These are phyloP conservation scores for Euphorbia celastroides DNA, from an alignment of 441 rosid species.

Conservation along the genomic window DNA sequence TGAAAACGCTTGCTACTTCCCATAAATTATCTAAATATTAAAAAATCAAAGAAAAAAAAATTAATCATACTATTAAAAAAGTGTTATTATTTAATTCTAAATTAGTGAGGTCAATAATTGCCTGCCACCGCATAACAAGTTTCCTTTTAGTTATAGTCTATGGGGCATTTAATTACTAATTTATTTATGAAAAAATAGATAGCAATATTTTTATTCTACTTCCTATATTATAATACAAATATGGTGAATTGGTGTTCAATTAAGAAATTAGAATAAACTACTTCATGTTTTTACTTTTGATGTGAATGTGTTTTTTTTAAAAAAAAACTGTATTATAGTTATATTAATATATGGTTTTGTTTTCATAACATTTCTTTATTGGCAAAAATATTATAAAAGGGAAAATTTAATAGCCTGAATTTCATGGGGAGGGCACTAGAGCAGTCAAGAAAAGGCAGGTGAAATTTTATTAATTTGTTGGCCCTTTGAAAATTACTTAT, in stretches of 20 bases:
- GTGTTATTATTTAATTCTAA: neutral
- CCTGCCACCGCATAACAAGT: neutral
- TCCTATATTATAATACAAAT: no score
- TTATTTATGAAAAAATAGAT: no score
- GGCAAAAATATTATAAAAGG: neutral
- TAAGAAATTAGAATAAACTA: no score
- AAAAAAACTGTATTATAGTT: no score
- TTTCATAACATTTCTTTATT: neutral
- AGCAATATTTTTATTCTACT: neutral
- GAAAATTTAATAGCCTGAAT: neutral
- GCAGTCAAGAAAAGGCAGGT: neutral
- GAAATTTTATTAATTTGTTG: neutral
- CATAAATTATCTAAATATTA: neutral
- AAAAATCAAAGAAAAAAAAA: neutral
- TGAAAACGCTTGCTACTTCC: neutral
- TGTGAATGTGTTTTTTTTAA: no score
- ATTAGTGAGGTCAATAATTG: neutral
- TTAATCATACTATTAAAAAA: neutral
- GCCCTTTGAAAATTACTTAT: slow-evolving; percentile 6
- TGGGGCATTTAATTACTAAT: neutral
- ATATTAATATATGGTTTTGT: no score
- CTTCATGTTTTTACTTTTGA: no score
- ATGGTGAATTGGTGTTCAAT: no score
- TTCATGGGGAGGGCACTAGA: neutral
- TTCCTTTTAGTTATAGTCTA: no score